Conservation (phyloP, 495 filamentous ascomycete genomes). For the Aspergillus heteromorphus region DNA sequence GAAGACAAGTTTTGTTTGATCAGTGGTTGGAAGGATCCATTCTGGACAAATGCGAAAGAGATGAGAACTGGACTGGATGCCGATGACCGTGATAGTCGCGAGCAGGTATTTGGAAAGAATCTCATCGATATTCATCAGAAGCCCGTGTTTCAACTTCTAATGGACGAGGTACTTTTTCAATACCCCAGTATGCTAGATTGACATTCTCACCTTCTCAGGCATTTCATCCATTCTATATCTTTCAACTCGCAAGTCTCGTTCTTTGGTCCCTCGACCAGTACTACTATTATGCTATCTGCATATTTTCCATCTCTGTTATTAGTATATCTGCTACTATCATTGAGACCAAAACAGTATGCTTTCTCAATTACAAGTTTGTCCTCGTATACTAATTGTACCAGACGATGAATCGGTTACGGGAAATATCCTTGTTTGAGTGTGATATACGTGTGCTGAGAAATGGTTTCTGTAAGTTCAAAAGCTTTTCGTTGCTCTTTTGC, state of each 20-base stretch:
- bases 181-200: background rate
- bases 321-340: constrained; percentile 86
- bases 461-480: constrained; percentile 77
- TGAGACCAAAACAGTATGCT: constrained; percentile 74
- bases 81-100: constrained; percentile 79
- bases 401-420: constrained; percentile 86
- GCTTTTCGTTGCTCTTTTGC: no score
- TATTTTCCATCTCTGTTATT: constrained; percentile 88
- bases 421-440: constrained; percentile 92
- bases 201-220: constrained; percentile 47
- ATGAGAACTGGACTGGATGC: constrained; percentile 82
- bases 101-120: constrained; percentile 83
- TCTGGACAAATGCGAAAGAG: constrained; percentile 71
- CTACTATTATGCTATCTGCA: constrained; percentile 95
- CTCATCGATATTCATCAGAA: constrained; percentile 89
- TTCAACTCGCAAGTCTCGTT: constrained; percentile 90
- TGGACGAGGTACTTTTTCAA: constrained; percentile 70
- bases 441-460: constrained; percentile 89
- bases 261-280: constrained; percentile 96
- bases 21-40: constrained; percentile 88
- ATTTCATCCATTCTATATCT: constrained; percentile 97
- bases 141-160: constrained; percentile 68
- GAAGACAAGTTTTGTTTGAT: constrained; percentile 82
- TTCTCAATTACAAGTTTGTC: background rate
- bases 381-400: constrained; percentile 27